A percentile compares a stretch with the other conserved stretches of the same genome.
phyloP scores from a whole-genome alignment of 495 filamentous ascomycete genomes.

The Apodospora peruviana region DNA sequence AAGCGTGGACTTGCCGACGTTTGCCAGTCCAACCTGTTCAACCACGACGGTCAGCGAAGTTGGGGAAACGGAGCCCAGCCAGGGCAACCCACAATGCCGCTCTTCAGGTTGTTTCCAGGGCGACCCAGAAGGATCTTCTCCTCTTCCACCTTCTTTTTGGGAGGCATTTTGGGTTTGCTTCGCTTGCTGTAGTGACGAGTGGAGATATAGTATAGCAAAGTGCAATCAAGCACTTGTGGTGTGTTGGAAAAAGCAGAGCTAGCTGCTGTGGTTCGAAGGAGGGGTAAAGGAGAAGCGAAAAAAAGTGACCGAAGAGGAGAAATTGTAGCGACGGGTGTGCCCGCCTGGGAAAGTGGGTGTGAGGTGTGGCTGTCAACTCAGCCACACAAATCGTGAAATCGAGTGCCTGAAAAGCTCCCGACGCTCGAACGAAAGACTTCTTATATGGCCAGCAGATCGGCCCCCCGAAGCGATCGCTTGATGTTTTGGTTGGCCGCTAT shows the following conservation, averaged over 20 bases:
- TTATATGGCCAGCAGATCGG: neutral
- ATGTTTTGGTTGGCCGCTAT: constrained; percentile 15
- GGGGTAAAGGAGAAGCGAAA: constrained; percentile 51
- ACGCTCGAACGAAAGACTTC: constrained; percentile 2
- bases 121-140: constrained; percentile 86
- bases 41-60: constrained; percentile 21
- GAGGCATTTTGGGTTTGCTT: constrained; percentile 59
- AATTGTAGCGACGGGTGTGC: constrained; percentile 39
- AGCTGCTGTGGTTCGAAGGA: constrained; percentile 53
- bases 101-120: constrained; percentile 98
- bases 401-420: neutral
- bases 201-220: constrained; percentile 36
- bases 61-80: constrained; percentile 11
- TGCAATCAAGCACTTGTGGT: constrained; percentile 39
- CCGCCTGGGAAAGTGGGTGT: too few species aligned
- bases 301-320: constrained; percentile 35
- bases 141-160: constrained; percentile 66
- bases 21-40: constrained; percentile 88
- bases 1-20: constrained; percentile 98
- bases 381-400: neutral
- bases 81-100: constrained; percentile 84
- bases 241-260: constrained; percentile 50
- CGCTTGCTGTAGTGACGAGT: constrained; percentile 46
- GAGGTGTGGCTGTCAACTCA: neutral
- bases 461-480: constrained; percentile 14